Percentiles rank a stretch among this genome's conserved stretches.
phyloP scores from a whole-genome alignment of 2,329 filamentous ascomycete genomes.

The Diaporthe sp. region DNA sequence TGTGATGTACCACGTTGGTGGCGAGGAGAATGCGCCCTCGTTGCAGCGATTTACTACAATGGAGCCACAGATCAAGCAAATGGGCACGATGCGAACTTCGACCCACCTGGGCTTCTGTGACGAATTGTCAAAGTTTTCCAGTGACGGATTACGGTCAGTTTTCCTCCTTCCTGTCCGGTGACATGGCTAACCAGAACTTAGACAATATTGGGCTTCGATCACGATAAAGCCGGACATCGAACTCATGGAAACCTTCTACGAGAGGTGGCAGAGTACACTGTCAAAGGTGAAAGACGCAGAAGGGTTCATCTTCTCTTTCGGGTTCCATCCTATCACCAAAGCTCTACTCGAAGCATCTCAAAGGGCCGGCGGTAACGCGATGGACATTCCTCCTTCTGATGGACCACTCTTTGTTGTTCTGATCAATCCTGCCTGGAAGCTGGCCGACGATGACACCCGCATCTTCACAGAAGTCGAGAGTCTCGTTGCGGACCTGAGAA shows the following conservation, averaged over 20 bases:
- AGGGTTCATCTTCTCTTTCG: constrained; percentile 42
- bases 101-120: constrained; percentile 40
- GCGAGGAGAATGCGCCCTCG: constrained; percentile 39
- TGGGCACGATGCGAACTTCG: constrained; percentile 40
- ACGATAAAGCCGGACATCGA: constrained; percentile 26
- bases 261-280: constrained; percentile 41
- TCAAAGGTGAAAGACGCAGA: constrained; percentile 38
- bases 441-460: constrained; percentile 15
- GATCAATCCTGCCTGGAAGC: constrained; percentile 42
- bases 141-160: neutral
- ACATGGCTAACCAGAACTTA: neutral
- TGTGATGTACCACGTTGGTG: constrained; percentile 42
- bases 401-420: constrained; percentile 42
- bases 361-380: constrained; percentile 42
- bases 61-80: constrained; percentile 40
- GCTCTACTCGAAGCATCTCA: constrained; percentile 39
- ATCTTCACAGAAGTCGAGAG: constrained; percentile 38
- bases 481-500: constrained; percentile 4
- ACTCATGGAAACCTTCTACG: constrained; percentile 40
- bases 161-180: neutral
- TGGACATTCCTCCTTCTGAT: constrained; percentile 40
- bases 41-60: constrained; percentile 41
- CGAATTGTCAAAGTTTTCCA: constrained; percentile 31
- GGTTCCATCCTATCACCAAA: constrained; percentile 42
- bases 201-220: constrained; percentile 29